Percentiles rank a stretch among this genome's conserved stretches.
These are phyloP conservation scores for Axilococcus clingmanii DNA, from an alignment of 139 green algal species.

Conservation along the genomic window DNA sequence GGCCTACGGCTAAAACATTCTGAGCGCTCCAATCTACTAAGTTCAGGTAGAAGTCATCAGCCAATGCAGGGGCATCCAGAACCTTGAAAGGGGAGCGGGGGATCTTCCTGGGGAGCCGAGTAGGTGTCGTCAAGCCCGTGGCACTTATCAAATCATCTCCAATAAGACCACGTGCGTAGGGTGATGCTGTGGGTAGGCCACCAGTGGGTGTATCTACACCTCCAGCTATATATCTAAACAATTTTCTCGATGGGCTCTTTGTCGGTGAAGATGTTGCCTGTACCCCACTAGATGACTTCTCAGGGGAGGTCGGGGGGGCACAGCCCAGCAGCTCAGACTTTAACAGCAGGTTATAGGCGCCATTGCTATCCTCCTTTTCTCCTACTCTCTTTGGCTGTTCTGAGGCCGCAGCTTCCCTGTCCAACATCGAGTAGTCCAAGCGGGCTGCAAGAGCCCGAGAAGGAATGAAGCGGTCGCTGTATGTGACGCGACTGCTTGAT, in stretches of 20 bases:
- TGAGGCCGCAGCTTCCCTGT: constrained; percentile 48
- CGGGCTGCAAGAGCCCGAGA: constrained; percentile 45
- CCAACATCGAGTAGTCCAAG: constrained; percentile 62
- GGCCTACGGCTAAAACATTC: constrained; percentile 88
- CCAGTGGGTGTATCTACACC: constrained; percentile 48
- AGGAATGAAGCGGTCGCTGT: constrained; percentile 79
- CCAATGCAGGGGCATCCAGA: constrained; percentile 69
- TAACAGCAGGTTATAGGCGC: constrained; percentile 68
- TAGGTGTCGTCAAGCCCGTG: constrained; percentile 21
- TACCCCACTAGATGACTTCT: constrained; percentile 29
- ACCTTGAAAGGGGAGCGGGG: constrained; percentile 90
- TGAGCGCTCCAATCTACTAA: constrained; percentile 91
- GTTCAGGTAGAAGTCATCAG: constrained; percentile 98
- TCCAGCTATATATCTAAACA: constrained; percentile 66
- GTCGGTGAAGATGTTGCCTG: neutral
- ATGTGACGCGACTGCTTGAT: constrained; percentile 33
- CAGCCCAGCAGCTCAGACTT: constrained; percentile 60
- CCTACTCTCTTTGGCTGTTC: constrained; percentile 3
- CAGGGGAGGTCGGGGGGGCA: constrained; percentile 33
- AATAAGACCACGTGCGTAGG: constrained; percentile 58
- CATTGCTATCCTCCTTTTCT: constrained; percentile 23
- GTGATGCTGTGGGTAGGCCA: constrained; percentile 40
- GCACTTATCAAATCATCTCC: constrained; percentile 23
- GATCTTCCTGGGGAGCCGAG: constrained; percentile 69
- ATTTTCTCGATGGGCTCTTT: constrained; percentile 43